Conservation (phyloP, 1,139 yeast genomes). For the Debaryomyces singareniensis region DNA sequence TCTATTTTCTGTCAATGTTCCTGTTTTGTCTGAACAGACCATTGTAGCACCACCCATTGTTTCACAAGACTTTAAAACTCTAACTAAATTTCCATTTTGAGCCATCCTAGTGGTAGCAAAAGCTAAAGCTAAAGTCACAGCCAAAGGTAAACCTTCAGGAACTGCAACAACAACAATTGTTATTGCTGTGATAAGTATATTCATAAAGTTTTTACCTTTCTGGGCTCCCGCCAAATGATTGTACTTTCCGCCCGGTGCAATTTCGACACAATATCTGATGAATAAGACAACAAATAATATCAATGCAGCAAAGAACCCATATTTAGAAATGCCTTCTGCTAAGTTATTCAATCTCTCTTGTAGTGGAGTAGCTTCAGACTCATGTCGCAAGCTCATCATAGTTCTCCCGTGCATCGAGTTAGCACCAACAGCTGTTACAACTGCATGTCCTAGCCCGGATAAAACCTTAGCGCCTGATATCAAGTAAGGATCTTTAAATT, state of each 20-base stretch:
- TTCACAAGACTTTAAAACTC: slow-evolving; percentile 90
- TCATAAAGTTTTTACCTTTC: slow-evolving; percentile 79
- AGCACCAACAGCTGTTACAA: slow-evolving; percentile 86
- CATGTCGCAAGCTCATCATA: slow-evolving; percentile 69
- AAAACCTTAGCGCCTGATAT: slow-evolving; percentile 87
- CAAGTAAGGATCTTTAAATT: slow-evolving; percentile 67
- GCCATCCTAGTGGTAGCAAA: slow-evolving; percentile 99
- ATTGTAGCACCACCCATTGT: slow-evolving; percentile 99
- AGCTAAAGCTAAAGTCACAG: slow-evolving; percentile 92
- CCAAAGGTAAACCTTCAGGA: slow-evolving; percentile 96
- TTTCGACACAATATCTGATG: slow-evolving; percentile 65
- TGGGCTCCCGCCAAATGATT: slow-evolving; percentile 50
- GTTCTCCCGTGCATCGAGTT: slow-evolving; percentile 90
- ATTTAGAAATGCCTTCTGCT: slow-evolving; percentile 91
- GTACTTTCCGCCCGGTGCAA: slow-evolving; percentile 47
- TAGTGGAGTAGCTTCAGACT: slow-evolving; percentile 81
- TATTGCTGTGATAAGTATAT: slow-evolving; percentile 83
- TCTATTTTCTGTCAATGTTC: slow-evolving; percentile 86
- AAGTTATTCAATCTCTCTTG: slow-evolving; percentile 75
- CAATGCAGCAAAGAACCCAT: slow-evolving; percentile 82
- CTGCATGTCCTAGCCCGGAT: slow-evolving; percentile 79
- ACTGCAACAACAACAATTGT: slow-evolving; percentile 95
- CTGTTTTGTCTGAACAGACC: slow-evolving; percentile 94
- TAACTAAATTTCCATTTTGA: slow-evolving; percentile 90
- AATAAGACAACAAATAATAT: slow-evolving; percentile 73